Base-by-base conservation (phyloP, 345 rosid genomes). In the Stellera chamaejasme region DNA sequence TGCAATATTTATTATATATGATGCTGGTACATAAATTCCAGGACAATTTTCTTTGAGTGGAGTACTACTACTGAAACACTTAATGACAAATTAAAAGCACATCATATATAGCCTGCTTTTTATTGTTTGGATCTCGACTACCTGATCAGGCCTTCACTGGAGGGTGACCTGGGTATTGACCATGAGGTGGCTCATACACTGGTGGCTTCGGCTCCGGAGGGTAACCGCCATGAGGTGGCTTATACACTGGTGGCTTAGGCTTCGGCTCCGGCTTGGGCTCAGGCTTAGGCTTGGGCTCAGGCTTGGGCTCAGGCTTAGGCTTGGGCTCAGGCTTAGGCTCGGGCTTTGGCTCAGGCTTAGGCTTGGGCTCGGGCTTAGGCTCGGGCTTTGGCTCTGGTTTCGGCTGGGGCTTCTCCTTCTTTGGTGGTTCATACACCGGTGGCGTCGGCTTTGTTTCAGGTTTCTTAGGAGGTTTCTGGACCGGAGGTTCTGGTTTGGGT, bases 281-380 rank as follows among this genome's bases (percentile, higher is more conserved):
- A 45, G 63, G 57, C 13, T 63, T 49, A 11, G 46, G 25, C 10
- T 15, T 39, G 23, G 59, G 59, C 10, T 55, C 23, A 2, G 48
- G 50, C 19, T 58, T 53, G 10, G 49, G 19, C 3, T 15, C 11
- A 0, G 60, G 59, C 13, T 51, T 12, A 2, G 51, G 51, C 43
- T 50, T 60, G 5, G 64, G 11, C 13, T 14, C 56, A n/a, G 65
- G 65, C 11, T 60, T 61, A 2, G 56, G 43, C 28, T 61, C 44
- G n/a, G 57, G 57, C 28, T 61, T 15, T 27, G 64, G 43, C 45
- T 55, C 44, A 6, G 52, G 55, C 14, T 32, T 32, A 32, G 56
- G 57, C 54, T 59, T 32, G 0, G 54, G 63, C 8, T 45, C 23
- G 11, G 53, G 53, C 53, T 50, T 16, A 9, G 64, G 64, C 27